Conservation (phyloP, 164 flowering plant genomes). For the Stephania cephalantha region DNA sequence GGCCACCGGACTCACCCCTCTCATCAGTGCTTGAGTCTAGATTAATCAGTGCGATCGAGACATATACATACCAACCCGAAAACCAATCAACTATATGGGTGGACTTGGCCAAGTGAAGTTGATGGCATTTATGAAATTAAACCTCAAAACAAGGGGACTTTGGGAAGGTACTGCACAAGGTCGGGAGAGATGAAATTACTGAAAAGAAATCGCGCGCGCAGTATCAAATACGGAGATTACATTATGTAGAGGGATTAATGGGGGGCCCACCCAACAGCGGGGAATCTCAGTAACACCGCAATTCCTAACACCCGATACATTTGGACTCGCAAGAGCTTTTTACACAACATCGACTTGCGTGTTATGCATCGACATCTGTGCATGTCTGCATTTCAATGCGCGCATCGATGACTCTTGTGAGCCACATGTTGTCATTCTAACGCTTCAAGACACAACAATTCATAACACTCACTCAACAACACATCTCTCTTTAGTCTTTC, state of each 20-base stretch:
- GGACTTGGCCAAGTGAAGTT: not conserved
- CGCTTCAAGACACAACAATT: not conserved
- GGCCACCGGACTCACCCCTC: too few species aligned
- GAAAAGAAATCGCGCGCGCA: constrained; percentile 12
- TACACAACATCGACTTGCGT: too few species aligned
- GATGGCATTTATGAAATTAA: not conserved
- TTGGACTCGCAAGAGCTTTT: too few species aligned
- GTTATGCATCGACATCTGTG: fast-evolving
- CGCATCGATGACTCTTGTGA: too few species aligned
- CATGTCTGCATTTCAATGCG: too few species aligned
- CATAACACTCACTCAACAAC: not conserved
- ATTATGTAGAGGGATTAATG: constrained; percentile 14
- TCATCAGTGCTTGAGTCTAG: too few species aligned
- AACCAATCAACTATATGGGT: too few species aligned
- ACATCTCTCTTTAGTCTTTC: not conserved
- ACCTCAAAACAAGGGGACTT: not conserved
- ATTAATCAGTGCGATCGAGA: too few species aligned
- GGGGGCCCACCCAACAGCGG: constrained; percentile 13
- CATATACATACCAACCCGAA: too few species aligned
- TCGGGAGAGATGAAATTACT: not conserved
- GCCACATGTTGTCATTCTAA: too few species aligned
- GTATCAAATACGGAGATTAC: constrained; percentile 15
- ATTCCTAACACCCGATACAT: too few species aligned
- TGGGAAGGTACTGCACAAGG: not conserved
- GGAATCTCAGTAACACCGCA: constrained; percentile 27